Conservation (phyloP, 2,329 filamentous ascomycete species). For the Ascomycota sp. region DNA sequence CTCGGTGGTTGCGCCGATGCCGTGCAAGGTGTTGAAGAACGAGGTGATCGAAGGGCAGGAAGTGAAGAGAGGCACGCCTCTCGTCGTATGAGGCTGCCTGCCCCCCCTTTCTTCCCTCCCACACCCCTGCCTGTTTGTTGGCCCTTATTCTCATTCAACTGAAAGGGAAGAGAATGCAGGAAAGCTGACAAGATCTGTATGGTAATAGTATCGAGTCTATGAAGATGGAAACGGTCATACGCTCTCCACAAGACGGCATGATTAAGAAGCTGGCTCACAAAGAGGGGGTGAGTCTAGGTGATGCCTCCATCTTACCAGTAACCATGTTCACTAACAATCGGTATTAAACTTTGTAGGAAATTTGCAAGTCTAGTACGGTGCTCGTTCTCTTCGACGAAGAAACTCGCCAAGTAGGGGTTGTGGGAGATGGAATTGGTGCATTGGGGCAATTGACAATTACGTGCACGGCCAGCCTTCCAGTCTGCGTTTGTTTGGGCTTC, state of each 20-base stretch:
- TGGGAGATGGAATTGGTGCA: too few species aligned
- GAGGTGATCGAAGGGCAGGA: slow-evolving; percentile 64
- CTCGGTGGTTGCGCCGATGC: slow-evolving; percentile 85
- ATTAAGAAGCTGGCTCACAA: slow-evolving; percentile 56
- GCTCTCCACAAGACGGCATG: slow-evolving; percentile 51
- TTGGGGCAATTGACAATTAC: too few species aligned
- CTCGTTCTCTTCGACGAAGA: slow-evolving; percentile 51
- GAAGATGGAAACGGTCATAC: slow-evolving; percentile 78
- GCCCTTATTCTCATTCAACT: too few species aligned
- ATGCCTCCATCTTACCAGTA: too few species aligned
- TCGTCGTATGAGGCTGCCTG: slow-evolving; percentile 49
- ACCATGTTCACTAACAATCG: too few species aligned
- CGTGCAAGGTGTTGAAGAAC: slow-evolving; percentile 84
- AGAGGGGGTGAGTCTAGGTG: slow-evolving; percentile 38
- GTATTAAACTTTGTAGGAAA: too few species aligned
- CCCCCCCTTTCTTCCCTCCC: neutral
- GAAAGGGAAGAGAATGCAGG: too few species aligned
- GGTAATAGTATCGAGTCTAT: slow-evolving; percentile 52
- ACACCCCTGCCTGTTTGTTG: too few species aligned
- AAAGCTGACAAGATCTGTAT: too few species aligned
- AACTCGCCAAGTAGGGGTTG: too few species aligned
- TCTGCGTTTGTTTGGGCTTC: too few species aligned
- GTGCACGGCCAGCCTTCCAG: too few species aligned
- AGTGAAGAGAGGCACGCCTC: slow-evolving; percentile 67
- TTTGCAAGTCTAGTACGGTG: slow-evolving; percentile 58